A percentile compares a stretch with the other conserved stretches of the same genome.
Evolutionary conservation across 2,329 filamentous ascomycete species (phyloP).

Genomic region (Fusarium sp.): DNA sequence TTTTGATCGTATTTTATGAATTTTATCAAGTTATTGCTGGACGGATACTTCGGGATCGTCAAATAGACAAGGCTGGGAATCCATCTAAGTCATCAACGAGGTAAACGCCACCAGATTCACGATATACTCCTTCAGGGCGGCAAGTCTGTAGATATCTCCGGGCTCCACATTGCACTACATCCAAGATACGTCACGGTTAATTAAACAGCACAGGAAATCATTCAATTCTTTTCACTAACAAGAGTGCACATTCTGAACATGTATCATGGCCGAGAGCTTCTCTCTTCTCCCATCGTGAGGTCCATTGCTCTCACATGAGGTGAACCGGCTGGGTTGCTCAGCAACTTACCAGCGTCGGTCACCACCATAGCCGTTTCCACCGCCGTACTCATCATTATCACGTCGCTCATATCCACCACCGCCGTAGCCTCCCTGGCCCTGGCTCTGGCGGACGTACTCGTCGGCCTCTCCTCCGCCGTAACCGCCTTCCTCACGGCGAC

Average conservation of each 20-base stretch:
- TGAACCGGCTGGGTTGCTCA: background rate
- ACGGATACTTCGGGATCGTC: background rate
- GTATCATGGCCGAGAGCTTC: constrained; percentile 1
- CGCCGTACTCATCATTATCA: constrained; percentile 21
- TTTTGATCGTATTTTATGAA: background rate
- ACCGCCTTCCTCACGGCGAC: constrained; percentile 44
- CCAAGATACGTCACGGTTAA: background rate
- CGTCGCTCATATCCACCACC: constrained; percentile 22
- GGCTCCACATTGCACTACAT: background rate
- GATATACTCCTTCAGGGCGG: background rate
- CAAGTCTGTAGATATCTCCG: background rate
- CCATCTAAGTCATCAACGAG: background rate
- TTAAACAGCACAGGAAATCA: background rate
- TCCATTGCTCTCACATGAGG: background rate
- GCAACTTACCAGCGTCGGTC: constrained; percentile 40
- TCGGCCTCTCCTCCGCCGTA: constrained; percentile 42
- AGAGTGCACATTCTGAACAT: constrained; percentile 9
- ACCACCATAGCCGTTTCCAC: constrained; percentile 38
- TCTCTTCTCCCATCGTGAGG: background rate
- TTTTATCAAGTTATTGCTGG: background rate
- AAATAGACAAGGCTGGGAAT: background rate
- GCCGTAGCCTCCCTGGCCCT: constrained; percentile 32
- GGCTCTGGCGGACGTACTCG: constrained; percentile 38
- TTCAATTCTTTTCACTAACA: constrained; percentile 8
- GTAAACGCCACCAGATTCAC: background rate